These are phyloP conservation scores for Diplodia sapinea DNA, from an alignment of 2,329 filamentous ascomycete genomes.

Conservation along the genomic window DNA sequence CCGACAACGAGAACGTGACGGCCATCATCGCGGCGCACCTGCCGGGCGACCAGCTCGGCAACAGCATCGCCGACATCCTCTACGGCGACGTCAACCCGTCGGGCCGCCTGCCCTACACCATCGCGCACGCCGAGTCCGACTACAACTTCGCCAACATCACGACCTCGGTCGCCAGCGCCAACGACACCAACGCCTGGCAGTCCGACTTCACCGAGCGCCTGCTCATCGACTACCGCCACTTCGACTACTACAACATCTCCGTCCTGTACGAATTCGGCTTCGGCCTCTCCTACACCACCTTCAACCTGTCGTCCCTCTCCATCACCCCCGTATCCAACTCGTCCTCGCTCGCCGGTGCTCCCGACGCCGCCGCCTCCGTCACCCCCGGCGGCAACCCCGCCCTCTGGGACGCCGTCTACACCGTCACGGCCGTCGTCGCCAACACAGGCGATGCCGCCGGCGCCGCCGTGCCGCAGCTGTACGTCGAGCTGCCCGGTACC, in stretches of 20 bases:
- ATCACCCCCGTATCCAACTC: constrained; percentile 52
- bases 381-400: constrained; percentile 31
- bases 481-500: constrained; percentile 55
- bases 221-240: constrained; percentile 88
- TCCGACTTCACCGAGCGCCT: constrained; percentile 75
- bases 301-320: constrained; percentile 65
- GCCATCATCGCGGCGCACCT: constrained; percentile 41
- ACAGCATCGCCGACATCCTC: constrained; percentile 78
- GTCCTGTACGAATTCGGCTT: constrained; percentile 88
- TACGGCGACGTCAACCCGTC: constrained; percentile 79
- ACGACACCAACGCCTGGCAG: constrained; percentile 32
- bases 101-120: constrained; percentile 85
- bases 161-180: constrained; percentile 34
- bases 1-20: constrained; percentile 49
- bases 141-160: constrained; percentile 36
- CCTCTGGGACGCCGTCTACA: constrained; percentile 37
- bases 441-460: constrained; percentile 60
- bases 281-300: constrained; percentile 81
- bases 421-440: constrained; percentile 54
- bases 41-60: constrained; percentile 69
- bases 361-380: constrained; percentile 39
- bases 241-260: constrained; percentile 75
- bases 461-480: constrained; percentile 62
- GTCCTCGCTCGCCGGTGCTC: constrained; percentile 55
- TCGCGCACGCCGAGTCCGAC: constrained; percentile 73